Conservation (phyloP, 2,329 filamentous ascomycete species). For the Xylaria sp. region DNA sequence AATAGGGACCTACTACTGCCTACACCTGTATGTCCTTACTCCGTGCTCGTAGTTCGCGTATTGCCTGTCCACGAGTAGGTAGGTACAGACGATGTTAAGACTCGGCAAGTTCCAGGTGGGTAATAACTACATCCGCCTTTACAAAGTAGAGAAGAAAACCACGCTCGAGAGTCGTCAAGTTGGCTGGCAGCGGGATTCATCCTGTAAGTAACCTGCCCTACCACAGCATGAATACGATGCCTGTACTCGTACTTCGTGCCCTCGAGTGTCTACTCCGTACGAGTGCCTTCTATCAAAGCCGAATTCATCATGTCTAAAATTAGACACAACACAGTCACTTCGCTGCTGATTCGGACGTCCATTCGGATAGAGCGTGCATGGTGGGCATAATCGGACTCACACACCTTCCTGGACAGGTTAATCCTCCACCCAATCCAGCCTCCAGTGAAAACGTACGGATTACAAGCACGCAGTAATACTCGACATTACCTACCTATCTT, state of each 20-base stretch:
- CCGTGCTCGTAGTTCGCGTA: no score
- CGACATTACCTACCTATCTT: no score
- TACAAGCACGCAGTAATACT: no score
- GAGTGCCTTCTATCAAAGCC: background rate
- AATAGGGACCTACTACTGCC: background rate
- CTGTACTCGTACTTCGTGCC: background rate
- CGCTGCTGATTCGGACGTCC: background rate
- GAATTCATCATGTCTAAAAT: conserved; percentile 11
- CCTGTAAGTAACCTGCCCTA: background rate
- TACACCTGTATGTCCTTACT: background rate
- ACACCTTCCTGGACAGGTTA: conserved; percentile 18
- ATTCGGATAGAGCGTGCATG: background rate
- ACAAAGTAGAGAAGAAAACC: background rate
- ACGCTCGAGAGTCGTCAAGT: background rate
- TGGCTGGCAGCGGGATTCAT: background rate
- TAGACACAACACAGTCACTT: conserved; percentile 2
- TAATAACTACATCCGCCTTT: background rate
- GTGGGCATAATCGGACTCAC: conserved; percentile 1
- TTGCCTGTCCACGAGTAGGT: no score
- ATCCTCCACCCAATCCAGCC: conserved; percentile 6
- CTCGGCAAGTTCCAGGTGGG: background rate
- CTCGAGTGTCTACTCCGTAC: background rate
- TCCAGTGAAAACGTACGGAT: background rate
- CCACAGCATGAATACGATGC: background rate
- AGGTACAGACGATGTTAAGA: background rate